phyloP scores from a whole-genome alignment of 305 asterid genomes.

The Fraxinus latifolia region DNA sequence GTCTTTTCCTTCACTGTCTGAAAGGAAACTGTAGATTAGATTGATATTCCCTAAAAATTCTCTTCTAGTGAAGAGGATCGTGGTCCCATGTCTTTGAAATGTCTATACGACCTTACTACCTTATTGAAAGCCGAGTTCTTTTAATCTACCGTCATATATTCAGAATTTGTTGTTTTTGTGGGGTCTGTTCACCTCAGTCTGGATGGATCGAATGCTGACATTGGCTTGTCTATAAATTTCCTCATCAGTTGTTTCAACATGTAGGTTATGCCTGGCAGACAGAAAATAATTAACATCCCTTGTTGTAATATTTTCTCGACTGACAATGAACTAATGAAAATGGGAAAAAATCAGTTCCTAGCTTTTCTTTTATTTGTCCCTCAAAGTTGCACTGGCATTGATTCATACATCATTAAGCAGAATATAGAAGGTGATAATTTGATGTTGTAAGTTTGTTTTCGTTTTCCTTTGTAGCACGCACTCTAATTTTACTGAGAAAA shows the following conservation, averaged over 20 bases:
- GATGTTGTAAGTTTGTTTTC: not conserved
- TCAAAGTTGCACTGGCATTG: not conserved
- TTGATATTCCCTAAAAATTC: not conserved
- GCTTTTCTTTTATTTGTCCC: not conserved
- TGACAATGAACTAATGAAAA: not conserved
- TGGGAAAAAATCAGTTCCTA: not conserved
- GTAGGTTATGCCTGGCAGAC: not conserved
- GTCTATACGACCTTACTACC: not conserved
- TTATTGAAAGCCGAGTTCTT: not conserved
- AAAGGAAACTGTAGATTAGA: not conserved
- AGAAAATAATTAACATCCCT: not conserved
- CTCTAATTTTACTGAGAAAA: not conserved
- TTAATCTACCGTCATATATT: not conserved
- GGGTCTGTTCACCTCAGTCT: not conserved
- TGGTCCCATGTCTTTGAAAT: not conserved
- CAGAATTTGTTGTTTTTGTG: not conserved
- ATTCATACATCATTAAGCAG: not conserved
- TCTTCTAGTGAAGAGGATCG: not conserved
- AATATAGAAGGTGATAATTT: not conserved
- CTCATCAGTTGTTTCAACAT: not conserved
- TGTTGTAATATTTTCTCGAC: not conserved
- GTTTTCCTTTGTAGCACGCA: not conserved
- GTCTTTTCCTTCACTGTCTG: not conserved
- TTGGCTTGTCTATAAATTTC: not conserved
- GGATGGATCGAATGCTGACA: not conserved